Conservation (phyloP, 176 grass and related monocot species). For the Oropetium thomaeum region DNA sequence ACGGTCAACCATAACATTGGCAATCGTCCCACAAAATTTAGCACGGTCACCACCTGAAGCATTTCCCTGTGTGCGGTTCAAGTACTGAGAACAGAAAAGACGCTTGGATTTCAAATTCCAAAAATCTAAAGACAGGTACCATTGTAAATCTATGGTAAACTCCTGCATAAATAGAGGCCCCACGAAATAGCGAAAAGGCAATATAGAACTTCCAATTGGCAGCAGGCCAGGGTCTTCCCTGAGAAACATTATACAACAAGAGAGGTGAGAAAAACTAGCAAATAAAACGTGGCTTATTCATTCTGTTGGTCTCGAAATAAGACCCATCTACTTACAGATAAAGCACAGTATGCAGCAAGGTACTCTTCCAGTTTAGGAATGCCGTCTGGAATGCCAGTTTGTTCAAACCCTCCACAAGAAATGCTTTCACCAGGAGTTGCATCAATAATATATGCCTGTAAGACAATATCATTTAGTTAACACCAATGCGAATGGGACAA, state of each 20-base stretch:
- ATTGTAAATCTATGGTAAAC: slow-evolving; percentile 94
- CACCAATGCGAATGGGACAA: neutral
- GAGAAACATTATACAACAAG: slow-evolving; percentile 25
- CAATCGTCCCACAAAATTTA: slow-evolving; percentile 54
- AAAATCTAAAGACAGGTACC: slow-evolving; percentile 47
- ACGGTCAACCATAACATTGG: slow-evolving; percentile 61
- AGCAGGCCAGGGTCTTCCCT: slow-evolving; percentile 86
- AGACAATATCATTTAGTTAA: neutral
- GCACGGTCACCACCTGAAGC: slow-evolving; percentile 94
- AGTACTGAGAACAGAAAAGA: slow-evolving; percentile 37
- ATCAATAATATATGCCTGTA: slow-evolving; percentile 79
- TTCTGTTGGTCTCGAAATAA: neutral
- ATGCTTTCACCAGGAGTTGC: neutral
- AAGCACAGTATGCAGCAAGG: slow-evolving; percentile 71
- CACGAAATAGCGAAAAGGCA: slow-evolving; percentile 90
- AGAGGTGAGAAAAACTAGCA: neutral
- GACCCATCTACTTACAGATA: slow-evolving; percentile 48
- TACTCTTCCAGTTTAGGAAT: slow-evolving; percentile 85
- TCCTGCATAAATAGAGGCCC: slow-evolving; percentile 86
- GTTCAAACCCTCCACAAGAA: slow-evolving; percentile 74
- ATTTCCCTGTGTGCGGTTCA: slow-evolving; percentile 75
- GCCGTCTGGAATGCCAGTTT: slow-evolving; percentile 70
- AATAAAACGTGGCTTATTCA: neutral
- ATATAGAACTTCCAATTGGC: slow-evolving; percentile 86
- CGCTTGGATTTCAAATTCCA: slow-evolving; percentile 16